Evolutionary conservation across 1,284 basidiomycete genomes (phyloP).

Genomic region (Cutaneotrichosporon cyanovorans): DNA sequence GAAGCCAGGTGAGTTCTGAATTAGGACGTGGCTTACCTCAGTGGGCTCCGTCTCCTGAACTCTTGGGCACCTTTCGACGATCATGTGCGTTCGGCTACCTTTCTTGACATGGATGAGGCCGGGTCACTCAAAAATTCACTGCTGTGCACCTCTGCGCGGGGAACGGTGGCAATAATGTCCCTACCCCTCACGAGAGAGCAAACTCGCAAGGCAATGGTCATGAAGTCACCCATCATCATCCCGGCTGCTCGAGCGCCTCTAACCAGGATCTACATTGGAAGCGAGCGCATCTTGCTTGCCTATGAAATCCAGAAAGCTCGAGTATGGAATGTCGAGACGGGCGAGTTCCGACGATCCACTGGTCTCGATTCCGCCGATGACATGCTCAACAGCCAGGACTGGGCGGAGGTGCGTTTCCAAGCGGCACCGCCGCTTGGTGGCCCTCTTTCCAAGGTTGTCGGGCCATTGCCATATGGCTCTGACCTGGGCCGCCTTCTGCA

Average conservation of each 20-base stretch:
- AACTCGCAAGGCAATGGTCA: no score
- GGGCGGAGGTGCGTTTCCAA: conserved; percentile 57
- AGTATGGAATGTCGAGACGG: conserved; percentile 78
- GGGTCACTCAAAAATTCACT: conserved; percentile 62
- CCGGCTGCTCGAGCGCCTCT: conserved; percentile 67
- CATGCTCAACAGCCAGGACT: conserved; percentile 60
- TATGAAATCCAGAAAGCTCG: conserved; percentile 72
- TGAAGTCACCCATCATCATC: no score
- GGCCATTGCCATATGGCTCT: conserved; percentile 4
- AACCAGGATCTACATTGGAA: conserved; percentile 58
- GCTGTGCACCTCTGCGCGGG: conserved; percentile 67
- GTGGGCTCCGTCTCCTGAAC: conserved; percentile 24
- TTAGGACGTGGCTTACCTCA: conserved; percentile 2
- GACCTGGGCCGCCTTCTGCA: conserved; percentile 21
- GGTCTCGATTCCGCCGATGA: conserved; percentile 67
- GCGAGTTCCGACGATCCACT: conserved; percentile 80
- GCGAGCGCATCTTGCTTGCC: conserved; percentile 64
- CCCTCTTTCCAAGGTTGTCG: conserved; percentile 10
- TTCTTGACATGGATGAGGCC: conserved; percentile 32
- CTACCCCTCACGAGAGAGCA: conserved; percentile 71
- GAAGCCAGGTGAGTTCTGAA: conserved; percentile 22
- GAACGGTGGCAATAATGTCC: conserved; percentile 69
- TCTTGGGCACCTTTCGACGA: conserved; percentile 48
- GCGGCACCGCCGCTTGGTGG: conserved; percentile 1
- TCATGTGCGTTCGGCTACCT: conserved; percentile 30